phyloP scores from a whole-genome alignment of 306 rosid genomes.

The Vigna mungo region DNA sequence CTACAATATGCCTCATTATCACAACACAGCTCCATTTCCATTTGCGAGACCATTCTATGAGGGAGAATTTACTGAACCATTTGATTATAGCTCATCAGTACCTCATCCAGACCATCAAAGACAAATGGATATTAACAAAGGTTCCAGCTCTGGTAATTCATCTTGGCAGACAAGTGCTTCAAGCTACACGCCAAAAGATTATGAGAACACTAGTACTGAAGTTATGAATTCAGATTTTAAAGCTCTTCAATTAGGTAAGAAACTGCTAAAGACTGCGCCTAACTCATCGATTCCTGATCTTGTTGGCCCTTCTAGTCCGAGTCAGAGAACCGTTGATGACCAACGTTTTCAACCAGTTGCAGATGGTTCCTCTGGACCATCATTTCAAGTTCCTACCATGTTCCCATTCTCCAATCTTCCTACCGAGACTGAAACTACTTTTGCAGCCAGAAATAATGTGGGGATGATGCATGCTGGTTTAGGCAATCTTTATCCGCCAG shows the following conservation, averaged over 20 bases:
- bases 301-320: conserved; percentile 53
- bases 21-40: conserved; percentile 52
- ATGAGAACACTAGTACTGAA: conserved; percentile 52
- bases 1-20: conserved; percentile 53
- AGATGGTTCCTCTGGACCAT: conserved; percentile 63
- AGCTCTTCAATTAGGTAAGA: conserved; percentile 54
- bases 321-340: conserved; percentile 54
- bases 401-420: conserved; percentile 57
- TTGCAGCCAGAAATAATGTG: conserved; percentile 39
- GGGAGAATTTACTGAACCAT: conserved; percentile 48
- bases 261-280: conserved; percentile 55
- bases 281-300: conserved; percentile 50
- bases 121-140: conserved; percentile 54
- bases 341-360: conserved; percentile 50
- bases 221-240: conserved; percentile 46
- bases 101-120: conserved; percentile 53
- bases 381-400: conserved; percentile 60
- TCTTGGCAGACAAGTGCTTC: conserved; percentile 45
- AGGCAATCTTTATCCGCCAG: conserved; percentile 51
- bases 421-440: conserved; percentile 54
- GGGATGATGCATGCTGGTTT: conserved; percentile 48
- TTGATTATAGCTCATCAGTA: conserved; percentile 46
- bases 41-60: conserved; percentile 51
- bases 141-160: conserved; percentile 50
- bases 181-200: conserved; percentile 47